Percentiles rank a stretch among this genome's conserved stretches.
Conservation (phyloP, 257 asterid species). For the Cynanchum wilfordii region DNA sequence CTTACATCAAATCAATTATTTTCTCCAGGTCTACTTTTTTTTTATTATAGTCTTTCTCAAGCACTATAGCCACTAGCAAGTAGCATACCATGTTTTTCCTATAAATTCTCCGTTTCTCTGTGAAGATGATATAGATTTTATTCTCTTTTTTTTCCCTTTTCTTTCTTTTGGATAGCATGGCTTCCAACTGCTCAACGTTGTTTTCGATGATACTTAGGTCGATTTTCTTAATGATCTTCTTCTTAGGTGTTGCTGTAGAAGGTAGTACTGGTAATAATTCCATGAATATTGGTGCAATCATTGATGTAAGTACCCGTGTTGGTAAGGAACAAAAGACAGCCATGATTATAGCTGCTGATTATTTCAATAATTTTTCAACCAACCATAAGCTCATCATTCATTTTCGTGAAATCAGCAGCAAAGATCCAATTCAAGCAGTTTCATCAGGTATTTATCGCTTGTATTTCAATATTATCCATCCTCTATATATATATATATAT, state of each 20-base stretch:
- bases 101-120: background rate
- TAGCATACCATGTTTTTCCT: background rate
- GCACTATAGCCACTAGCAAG: background rate
- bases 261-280: slow-evolving; percentile 10
- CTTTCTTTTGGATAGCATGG: background rate
- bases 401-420: slow-evolving; percentile 24
- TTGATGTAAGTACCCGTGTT: slow-evolving; percentile 30
- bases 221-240: background rate
- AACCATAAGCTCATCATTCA: slow-evolving; percentile 23
- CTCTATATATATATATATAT: too few species aligned
- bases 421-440: slow-evolving; percentile 29
- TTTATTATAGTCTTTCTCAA: slow-evolving; percentile 4
- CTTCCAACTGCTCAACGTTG: background rate
- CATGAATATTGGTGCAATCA: slow-evolving; percentile 31
- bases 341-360: slow-evolving; percentile 27
- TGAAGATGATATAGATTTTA: background rate
- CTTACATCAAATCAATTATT: background rate
- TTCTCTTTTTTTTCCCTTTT: too few species aligned
- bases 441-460: slow-evolving; percentile 24
- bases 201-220: background rate
- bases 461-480: background rate
- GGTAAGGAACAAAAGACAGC: slow-evolving; percentile 42
- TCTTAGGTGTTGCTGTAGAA: slow-evolving; percentile 6
- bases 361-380: slow-evolving; percentile 18
- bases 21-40: background rate